These are phyloP conservation scores for Helianthus annuus DNA, from an alignment of 129 eudicot species.

Conservation along the genomic window DNA sequence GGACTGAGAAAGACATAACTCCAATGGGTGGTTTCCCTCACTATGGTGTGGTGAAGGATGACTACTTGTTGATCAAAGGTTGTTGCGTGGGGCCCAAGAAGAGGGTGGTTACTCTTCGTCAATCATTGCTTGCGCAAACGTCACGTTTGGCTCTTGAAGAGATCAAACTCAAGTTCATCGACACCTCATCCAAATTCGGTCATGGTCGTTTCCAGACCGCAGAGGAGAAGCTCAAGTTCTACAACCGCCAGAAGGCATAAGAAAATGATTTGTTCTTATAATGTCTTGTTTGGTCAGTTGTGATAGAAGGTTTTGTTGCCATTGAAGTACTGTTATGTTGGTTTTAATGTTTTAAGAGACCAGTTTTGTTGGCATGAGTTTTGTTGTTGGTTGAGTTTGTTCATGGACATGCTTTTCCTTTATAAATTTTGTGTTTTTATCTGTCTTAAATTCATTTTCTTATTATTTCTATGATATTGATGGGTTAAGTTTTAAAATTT, in stretches of 20 bases:
- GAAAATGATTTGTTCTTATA: background rate
- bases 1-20: conserved; percentile 60
- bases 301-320: conserved; percentile 1
- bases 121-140: conserved; percentile 49
- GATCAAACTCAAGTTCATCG: conserved; percentile 52
- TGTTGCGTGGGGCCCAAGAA: conserved; percentile 57
- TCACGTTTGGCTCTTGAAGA: conserved; percentile 58
- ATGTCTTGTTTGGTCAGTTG: background rate
- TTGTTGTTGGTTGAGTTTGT: conserved; percentile 21
- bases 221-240: conserved; percentile 47
- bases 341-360: conserved; percentile 16
- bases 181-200: conserved; percentile 54
- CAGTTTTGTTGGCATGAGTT: conserved; percentile 15
- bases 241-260: conserved; percentile 42
- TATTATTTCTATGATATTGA: too few relatives aligned
- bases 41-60: conserved; percentile 56
- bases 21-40: conserved; percentile 69
- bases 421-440: background rate
- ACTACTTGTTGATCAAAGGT: conserved; percentile 54
- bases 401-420: too few relatives aligned
- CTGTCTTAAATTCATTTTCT: too few relatives aligned
- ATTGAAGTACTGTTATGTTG: background rate
- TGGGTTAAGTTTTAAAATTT: background rate
- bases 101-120: conserved; percentile 57
- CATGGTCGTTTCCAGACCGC: conserved; percentile 67